These are phyloP conservation scores for Trypanosoma cruzi DNA, from an alignment of 208 protist species.

Conservation along the genomic window DNA sequence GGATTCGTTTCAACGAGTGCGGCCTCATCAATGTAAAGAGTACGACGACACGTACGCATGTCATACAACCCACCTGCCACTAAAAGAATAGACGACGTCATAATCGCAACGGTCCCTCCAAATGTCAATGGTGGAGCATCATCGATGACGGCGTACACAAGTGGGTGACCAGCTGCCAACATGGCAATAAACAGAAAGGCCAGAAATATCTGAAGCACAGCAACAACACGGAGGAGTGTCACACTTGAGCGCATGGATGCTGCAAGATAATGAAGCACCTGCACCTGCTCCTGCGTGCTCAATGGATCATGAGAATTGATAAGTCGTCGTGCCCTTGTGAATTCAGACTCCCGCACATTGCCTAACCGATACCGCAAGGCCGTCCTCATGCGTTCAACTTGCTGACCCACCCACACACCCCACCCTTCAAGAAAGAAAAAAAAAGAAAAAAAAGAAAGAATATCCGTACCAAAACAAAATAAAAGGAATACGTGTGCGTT, in stretches of 20 bases:
- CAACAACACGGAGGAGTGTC: slow-evolving; percentile 43
- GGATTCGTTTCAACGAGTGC: not conserved
- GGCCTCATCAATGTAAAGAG: slow-evolving; percentile 27
- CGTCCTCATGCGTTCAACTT: slow-evolving; percentile 6
- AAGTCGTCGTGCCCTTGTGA: slow-evolving; percentile 33
- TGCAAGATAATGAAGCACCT: slow-evolving; percentile 66
- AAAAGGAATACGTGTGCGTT: too few relatives aligned
- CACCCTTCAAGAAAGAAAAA: too few relatives aligned
- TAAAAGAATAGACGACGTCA: slow-evolving; percentile 27
- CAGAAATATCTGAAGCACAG: slow-evolving; percentile 53
- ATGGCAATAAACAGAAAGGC: slow-evolving; percentile 55
- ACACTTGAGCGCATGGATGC: slow-evolving; percentile 40
- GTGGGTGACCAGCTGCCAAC: slow-evolving; percentile 41
- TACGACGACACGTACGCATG: slow-evolving; percentile 25
- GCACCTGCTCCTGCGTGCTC: slow-evolving; percentile 68
- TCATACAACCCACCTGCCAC: slow-evolving; percentile 31
- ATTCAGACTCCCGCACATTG: slow-evolving; percentile 24
- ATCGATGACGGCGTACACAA: slow-evolving; percentile 42
- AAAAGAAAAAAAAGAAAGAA: too few relatives aligned
- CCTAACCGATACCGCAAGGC: slow-evolving; percentile 54
- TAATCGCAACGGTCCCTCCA: slow-evolving; percentile 25
- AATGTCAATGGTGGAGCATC: slow-evolving; percentile 17
- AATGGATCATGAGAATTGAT: slow-evolving; percentile 54
- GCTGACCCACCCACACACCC: not conserved
- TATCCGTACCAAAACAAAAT: not conserved